Base-by-base conservation (phyloP, 2,329 filamentous ascomycete species). In the Alternaria arborescens region DNA sequence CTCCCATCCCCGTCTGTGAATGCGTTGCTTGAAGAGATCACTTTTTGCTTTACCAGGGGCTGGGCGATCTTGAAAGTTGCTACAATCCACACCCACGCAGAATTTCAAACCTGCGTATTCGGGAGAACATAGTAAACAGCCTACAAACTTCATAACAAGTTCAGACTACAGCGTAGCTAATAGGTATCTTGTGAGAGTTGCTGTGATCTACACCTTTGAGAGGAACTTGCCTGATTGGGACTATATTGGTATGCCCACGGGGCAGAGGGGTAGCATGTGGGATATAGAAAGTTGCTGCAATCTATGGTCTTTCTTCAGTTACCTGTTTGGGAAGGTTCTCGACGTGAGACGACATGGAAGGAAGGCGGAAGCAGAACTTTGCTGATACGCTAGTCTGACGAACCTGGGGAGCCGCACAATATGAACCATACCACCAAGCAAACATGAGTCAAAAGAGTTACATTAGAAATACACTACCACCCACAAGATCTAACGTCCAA, bases 391-490 rank as follows among this genome's bases (percentile, higher is more conserved):
- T 18, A 22, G 8, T n/a, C 18, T 5, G 20, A 16, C 18, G 18
- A 48, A 20, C 30, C 44, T 18, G 22, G 14, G 12, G 32, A 41
- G 22, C 18, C 38, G 20, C 18, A 8, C n/a, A 40, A 10, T 10
- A 20, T 11, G 8, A 24, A 1, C n/a, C n/a, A 5, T 10, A 22
- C 26, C n/a, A 32, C 44, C 14, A 51, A 38, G 20, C 18, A 34
- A 24, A 24, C 28, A n/a, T 12, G 4, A 40, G 14, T 38, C 48
- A 18, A 38, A 14, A 52, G 41, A 16, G 20, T 34, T 52, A 20
- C 18, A 50, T 50, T 50, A 50, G 5, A 50, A 50, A 32, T 55
- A 42, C 44, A 57, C 28, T 36, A 44, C 34, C 47, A 52, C 32
- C 16, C 7, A 8, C 38, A 18, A 38, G 8, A 44, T 44, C 28